Percentiles rank a stretch among this genome's conserved stretches.
Conservation (phyloP, 2,329 filamentous ascomycete genomes). For the Aspergillus novoparasiticus region DNA sequence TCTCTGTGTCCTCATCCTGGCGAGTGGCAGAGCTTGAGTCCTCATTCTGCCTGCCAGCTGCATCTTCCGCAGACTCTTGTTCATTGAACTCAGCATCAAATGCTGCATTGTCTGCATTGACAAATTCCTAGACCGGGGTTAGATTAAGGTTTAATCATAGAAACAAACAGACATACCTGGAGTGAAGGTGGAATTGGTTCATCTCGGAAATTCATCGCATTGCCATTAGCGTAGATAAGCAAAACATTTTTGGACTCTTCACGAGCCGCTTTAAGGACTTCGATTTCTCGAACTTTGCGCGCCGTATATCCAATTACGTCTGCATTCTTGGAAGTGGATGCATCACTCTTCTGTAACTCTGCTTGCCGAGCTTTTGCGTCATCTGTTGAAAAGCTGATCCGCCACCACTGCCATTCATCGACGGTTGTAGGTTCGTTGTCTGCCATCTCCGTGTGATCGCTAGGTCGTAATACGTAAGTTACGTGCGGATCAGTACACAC, state of each 20-base stretch:
- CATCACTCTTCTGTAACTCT: constrained; percentile 24
- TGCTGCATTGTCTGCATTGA: constrained; percentile 51
- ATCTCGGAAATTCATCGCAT: constrained; percentile 40
- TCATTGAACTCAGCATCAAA: constrained; percentile 41
- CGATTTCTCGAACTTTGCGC: constrained; percentile 50
- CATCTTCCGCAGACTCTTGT: constrained; percentile 19
- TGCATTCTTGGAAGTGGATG: constrained; percentile 27
- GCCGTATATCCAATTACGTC: constrained; percentile 45
- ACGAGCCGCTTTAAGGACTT: constrained; percentile 58
- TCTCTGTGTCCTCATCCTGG: neutral
- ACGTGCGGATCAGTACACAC: constrained; percentile 61
- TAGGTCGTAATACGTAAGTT: constrained; percentile 55
- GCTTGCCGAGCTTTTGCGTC: constrained; percentile 42
- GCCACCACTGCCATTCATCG: constrained; percentile 58
- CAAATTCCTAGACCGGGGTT: constrained; percentile 43
- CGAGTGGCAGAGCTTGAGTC: neutral
- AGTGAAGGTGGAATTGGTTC: constrained; percentile 38
- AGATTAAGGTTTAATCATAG: constrained; percentile 10
- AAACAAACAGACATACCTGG: constrained; percentile 32
- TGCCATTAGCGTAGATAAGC: constrained; percentile 62
- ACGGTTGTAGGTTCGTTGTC: constrained; percentile 23
- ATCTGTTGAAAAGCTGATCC: constrained; percentile 53
- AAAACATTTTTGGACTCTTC: constrained; percentile 56
- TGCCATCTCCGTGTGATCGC: constrained; percentile 23
- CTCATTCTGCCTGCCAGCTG: constrained; percentile 6